Evolutionary conservation across 495 filamentous ascomycete species (phyloP).

Genomic region (Pyrenula massariospora): DNA sequence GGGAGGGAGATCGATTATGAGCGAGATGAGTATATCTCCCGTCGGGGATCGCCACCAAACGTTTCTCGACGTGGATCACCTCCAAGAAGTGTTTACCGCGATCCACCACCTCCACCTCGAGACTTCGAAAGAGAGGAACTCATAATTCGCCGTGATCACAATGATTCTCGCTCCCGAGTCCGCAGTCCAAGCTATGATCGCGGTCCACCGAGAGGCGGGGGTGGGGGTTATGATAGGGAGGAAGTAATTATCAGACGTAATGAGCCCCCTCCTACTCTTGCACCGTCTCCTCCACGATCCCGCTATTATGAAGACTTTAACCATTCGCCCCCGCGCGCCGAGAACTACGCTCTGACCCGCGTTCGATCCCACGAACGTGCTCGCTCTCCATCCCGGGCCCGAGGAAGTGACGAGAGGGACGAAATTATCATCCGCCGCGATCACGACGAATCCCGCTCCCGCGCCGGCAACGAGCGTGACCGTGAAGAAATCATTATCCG

Average conservation of each 20-base stretch:
- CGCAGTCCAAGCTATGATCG: background rate
- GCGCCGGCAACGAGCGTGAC: background rate
- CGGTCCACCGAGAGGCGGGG: conserved; percentile 4
- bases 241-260: conserved; percentile 11
- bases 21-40: conserved; percentile 12
- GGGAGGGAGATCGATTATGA: conserved; percentile 11
- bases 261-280: background rate
- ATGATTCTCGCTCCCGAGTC: conserved; percentile 3
- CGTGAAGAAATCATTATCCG: conserved; percentile 5
- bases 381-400: conserved; percentile 5
- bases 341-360: background rate
- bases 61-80: background rate
- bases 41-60: too few species aligned
- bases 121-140: conserved; percentile 15
- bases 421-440: conserved; percentile 19
- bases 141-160: conserved; percentile 16
- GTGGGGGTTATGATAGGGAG: conserved; percentile 13
- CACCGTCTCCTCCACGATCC: background rate
- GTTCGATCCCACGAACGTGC: conserved; percentile 14
- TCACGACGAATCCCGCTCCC: conserved; percentile 8
- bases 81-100: conserved; percentile 6
- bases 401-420: conserved; percentile 5
- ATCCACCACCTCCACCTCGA: conserved; percentile 5
- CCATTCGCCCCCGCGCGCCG: background rate
- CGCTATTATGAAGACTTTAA: background rate